Base-by-base conservation (phyloP, 78 protist species). In the Dictyostelium intermedium region DNA sequence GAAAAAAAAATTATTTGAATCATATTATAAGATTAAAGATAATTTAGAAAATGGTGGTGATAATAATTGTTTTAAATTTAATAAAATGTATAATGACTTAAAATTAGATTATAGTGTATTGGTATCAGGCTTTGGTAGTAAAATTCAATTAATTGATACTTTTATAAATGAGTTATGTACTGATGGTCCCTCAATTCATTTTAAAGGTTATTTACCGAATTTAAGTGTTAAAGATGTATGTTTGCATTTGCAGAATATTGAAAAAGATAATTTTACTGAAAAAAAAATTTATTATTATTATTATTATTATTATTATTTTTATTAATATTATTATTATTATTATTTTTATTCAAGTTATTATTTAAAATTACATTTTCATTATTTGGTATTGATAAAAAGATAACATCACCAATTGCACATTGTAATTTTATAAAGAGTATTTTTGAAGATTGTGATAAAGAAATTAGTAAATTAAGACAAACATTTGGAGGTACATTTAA, bases 171-270 rank as follows among this genome's bases (percentile, higher is more conserved):
- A 77, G 9, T 77, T 41, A 5, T 41, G 63, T 41, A 41, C 23
- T 10, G 60, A 77, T 41, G 50, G 60, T 35, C 82, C 82, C 11
- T 9, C 63, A 25, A 41, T 77, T n/a, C n/a, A 18, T 41, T 35
- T 77, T 41, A 77, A 77, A 41, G 82, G 63, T 77, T 77, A 41
- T 77, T 77, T 77, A 77, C 82, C 82, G 23, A 77, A 18, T n/a
- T 35, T 41, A 77, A 25, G 60, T 77, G n/a, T 77, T 14, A 77
- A 20, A 25, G 82, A 77, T 41, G 82, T 77, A 41, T 3, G 82
- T 77, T 18, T 37, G 5, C 9, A n/a, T 27, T 61, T n/a, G n/a
- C n/a, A n/a, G n/a, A n/a, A n/a, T n/a, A n/a, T n/a, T n/a, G n/a
- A n/a, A n/a, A n/a, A n/a, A n/a, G n/a, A n/a, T n/a, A n/a, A n/a